Evolutionary conservation across 352 stramenopile genomes (phyloP).

Genomic region (Phytophthora pinifolia): DNA sequence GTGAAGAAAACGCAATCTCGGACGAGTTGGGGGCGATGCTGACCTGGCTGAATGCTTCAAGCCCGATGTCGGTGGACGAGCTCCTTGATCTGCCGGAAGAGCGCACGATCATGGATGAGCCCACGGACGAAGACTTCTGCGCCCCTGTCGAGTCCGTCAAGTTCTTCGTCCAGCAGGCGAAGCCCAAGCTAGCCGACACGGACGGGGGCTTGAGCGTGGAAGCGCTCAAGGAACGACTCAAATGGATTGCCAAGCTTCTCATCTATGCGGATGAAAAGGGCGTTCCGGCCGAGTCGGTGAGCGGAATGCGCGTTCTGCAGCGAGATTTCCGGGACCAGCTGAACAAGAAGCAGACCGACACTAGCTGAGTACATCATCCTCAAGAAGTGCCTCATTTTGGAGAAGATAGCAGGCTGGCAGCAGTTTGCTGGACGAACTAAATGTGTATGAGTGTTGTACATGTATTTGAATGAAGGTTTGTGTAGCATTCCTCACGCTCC

Average conservation of each 20-base stretch:
- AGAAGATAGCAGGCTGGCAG: no score
- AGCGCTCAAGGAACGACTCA: conserved; percentile 30
- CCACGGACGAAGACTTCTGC: conserved; percentile 32
- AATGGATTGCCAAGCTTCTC: conserved; percentile 34
- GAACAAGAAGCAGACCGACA: conserved; percentile 15
- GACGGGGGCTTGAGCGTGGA: conserved; percentile 13
- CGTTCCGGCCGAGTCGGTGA: conserved; percentile 21
- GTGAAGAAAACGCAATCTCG: conserved; percentile 17
- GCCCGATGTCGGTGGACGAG: conserved; percentile 26
- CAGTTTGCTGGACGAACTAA: no score
- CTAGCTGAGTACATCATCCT: conserved; percentile 3
- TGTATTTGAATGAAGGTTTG: no score
- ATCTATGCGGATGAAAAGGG: conserved; percentile 31
- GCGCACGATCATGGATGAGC: conserved; percentile 28
- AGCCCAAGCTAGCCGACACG: background rate
- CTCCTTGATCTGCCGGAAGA: conserved; percentile 31
- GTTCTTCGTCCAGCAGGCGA: conserved; percentile 5
- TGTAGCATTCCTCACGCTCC: no score
- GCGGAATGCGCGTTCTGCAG: conserved; percentile 31
- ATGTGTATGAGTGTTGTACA: no score
- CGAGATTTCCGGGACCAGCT: conserved; percentile 30
- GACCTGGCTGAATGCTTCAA: conserved; percentile 17
- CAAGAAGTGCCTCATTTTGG: background rate
- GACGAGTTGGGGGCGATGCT: conserved; percentile 29
- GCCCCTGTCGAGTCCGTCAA: conserved; percentile 9